Evolutionary conservation across 768 basidiomycete genomes (phyloP).

Genomic region (Holtermannia corniformis): DNA sequence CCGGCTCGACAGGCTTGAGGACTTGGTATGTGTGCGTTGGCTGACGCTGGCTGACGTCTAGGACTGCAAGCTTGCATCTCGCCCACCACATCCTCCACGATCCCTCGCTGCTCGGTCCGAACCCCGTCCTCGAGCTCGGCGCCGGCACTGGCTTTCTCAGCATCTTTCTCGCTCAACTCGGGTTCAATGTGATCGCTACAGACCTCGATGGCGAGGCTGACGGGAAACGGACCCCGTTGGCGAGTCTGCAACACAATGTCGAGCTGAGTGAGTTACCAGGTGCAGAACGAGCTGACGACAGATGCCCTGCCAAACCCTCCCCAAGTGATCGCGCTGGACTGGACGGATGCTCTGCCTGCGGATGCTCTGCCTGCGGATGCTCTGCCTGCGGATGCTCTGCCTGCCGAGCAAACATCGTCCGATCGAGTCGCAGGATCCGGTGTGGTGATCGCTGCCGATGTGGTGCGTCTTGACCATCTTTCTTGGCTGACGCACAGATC

Average conservation of each 20-base stretch:
- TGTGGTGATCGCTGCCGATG: constrained; percentile 29
- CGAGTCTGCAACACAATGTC: constrained; percentile 16
- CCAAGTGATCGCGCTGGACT: constrained; percentile 18
- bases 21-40: constrained; percentile 27
- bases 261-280: constrained; percentile 18
- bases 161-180: constrained; percentile 26
- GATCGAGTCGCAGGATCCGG: too few relatives aligned
- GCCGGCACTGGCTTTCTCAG: constrained; percentile 39
- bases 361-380: too few relatives aligned
- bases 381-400: too few relatives aligned
- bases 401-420: too few relatives aligned
- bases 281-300: not conserved
- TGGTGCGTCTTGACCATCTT: constrained; percentile 20
- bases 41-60: constrained; percentile 2
- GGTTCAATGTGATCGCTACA: constrained; percentile 18
- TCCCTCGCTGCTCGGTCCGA: not conserved
- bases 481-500: constrained; percentile 15
- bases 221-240: constrained; percentile 16
- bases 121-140: constrained; percentile 24
- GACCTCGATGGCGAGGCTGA: constrained; percentile 18
- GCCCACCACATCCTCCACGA: constrained; percentile 25
- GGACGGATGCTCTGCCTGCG: constrained; percentile 25
- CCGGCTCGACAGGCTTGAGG: constrained; percentile 38
- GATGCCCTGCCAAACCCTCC: not conserved
- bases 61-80: constrained; percentile 20